Evolutionary conservation across 2,329 filamentous ascomycete species (phyloP), one percentile per base, ranked within the genome.

Genomic region (Plenodomus lindquistii): DNA sequence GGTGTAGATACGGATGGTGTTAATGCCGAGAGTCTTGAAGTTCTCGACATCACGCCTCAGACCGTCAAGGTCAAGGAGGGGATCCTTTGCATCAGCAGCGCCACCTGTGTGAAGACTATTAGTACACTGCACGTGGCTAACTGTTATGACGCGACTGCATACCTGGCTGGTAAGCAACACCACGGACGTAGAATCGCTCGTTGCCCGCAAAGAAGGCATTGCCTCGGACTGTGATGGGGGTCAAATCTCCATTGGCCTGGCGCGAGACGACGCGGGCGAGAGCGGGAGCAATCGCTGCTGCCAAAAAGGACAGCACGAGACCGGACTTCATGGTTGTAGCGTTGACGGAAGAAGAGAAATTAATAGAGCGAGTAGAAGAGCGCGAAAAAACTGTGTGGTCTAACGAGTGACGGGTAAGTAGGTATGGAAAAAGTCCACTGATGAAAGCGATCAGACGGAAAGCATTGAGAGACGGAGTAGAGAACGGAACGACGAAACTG

Each of bases 1-100:
- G 7, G 88, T 90, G 81, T 96, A 97, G 56, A 96, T 87, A 74
- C 92, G 91, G 68, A 97, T 81, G 17, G 91, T 91, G 79, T 97
- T 97, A 75, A 96, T 80, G 29, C 91, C 91, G 44, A 97, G 80
- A 57, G 91, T 82, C 77, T 89, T 83, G 83, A 96, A 96, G 71
- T 89, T 81, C 44, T 77, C 75, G 59, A 96, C 87, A 69, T 95
- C 91, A 56, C 91, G 87, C 70, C 82, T 79, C 81, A 92, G 93
- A 65, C 79, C 74, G 4, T 74, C 72, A 24, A 80, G 65, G 63
- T 95, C 86, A 52, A 89, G 85, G 40, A 96, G 85, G 53, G 91
- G 90, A 67, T 96, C 91, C 40, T 75, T 73, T 40, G 67, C 67
- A 53, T 66, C 67, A 5, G 69, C 52, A 13, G 69, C 69, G 57